Evolutionary conservation across 768 basidiomycete genomes (phyloP).

Genomic region (Hygrophorus pudorinus): DNA sequence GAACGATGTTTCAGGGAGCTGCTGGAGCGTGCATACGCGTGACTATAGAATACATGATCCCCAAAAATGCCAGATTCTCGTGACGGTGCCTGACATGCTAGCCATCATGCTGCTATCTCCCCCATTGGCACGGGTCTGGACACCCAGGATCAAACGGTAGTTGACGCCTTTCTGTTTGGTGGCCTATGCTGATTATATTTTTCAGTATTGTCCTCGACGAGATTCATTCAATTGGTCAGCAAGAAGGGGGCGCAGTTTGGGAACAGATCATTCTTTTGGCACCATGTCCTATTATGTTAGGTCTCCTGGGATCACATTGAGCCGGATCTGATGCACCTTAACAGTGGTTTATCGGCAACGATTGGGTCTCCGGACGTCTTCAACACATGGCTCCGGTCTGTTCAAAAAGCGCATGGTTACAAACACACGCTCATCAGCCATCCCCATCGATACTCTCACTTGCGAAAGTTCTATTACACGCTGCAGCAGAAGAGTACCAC

Average conservation of each 20-base stretch:
- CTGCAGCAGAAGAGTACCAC: conserved; percentile 11
- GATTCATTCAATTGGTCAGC: conserved; percentile 61
- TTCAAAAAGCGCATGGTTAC: conserved; percentile 51
- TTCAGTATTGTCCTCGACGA: conserved; percentile 59
- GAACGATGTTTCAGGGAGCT: conserved; percentile 29
- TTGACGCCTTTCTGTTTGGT: background rate
- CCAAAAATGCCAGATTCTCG: conserved; percentile 59
- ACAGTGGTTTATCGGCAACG: conserved; percentile 62
- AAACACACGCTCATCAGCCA: conserved; percentile 52
- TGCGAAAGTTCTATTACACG: conserved; percentile 56
- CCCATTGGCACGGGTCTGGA: conserved; percentile 49
- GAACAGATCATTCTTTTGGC: conserved; percentile 65
- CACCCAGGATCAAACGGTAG: conserved; percentile 51
- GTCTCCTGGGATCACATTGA: conserved; percentile 10
- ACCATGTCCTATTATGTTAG: conserved; percentile 64
- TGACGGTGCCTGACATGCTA: conserved; percentile 66
- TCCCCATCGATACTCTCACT: conserved; percentile 62
- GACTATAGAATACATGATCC: conserved; percentile 56
- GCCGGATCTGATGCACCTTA: background rate
- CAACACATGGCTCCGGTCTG: conserved; percentile 52
- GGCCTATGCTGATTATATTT: conserved; percentile 2
- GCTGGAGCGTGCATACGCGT: conserved; percentile 58
- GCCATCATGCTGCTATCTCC: conserved; percentile 64
- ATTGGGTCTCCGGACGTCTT: conserved; percentile 57
- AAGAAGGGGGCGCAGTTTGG: conserved; percentile 63